Percentiles rank a stretch among this genome's conserved stretches.
phyloP scores from a whole-genome alignment of 331 rosid species.

The Rhamnella rubrinervis region DNA sequence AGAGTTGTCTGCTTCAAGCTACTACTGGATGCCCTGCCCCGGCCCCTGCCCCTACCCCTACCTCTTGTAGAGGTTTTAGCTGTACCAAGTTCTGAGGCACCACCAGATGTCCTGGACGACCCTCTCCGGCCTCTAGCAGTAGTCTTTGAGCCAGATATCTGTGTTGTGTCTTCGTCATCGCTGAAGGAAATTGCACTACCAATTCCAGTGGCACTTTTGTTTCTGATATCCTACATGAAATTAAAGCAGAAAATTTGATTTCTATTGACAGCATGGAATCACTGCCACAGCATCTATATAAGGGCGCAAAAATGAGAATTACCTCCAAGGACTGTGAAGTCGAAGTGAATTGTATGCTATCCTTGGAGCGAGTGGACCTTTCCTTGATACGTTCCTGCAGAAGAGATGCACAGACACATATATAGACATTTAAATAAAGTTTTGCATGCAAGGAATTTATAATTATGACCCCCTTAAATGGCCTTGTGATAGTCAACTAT shows the following conservation, averaged over 20 bases:
- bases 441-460: slow-evolving; percentile 13
- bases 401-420: slow-evolving; percentile 1
- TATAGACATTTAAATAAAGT: too few relatives aligned
- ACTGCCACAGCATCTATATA: slow-evolving; percentile 10
- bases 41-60: slow-evolving; percentile 69
- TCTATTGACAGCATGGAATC: background rate
- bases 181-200: slow-evolving; percentile 79
- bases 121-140: slow-evolving; percentile 74
- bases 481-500: slow-evolving; percentile 21
- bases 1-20: slow-evolving; percentile 87
- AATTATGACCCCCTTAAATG: slow-evolving; percentile 4
- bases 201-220: slow-evolving; percentile 60
- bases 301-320: slow-evolving; percentile 26
- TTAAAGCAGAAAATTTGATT: slow-evolving; percentile 18
- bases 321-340: slow-evolving; percentile 58
- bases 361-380: slow-evolving; percentile 58
- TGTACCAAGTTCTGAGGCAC: slow-evolving; percentile 25
- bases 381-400: slow-evolving; percentile 82
- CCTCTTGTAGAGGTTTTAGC: slow-evolving; percentile 62
- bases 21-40: slow-evolving; percentile 63
- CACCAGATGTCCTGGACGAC: slow-evolving; percentile 43
- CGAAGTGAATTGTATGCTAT: slow-evolving; percentile 42
- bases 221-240: slow-evolving; percentile 50
- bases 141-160: slow-evolving; percentile 50
- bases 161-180: slow-evolving; percentile 76